A percentile compares a stretch with the other conserved stretches of the same genome.
These are phyloP conservation scores for Nannochloris sp. DNA, from an alignment of 139 green algal species.

Conservation along the genomic window DNA sequence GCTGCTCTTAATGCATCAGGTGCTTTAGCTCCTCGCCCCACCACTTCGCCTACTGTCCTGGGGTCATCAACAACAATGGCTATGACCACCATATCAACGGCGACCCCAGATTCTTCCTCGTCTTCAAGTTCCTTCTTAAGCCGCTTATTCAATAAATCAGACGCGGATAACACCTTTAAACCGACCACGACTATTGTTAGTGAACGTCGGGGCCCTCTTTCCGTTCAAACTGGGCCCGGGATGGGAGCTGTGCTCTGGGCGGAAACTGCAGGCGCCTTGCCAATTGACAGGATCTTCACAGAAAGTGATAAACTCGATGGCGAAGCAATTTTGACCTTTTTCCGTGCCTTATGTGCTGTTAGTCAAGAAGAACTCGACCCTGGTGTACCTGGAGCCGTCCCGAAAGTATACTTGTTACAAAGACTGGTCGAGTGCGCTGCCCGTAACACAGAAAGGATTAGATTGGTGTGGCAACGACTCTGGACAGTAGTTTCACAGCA, in stretches of 20 bases:
- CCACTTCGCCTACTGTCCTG: neutral
- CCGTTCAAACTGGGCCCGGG: slow-evolving; percentile 22
- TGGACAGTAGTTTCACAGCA: slow-evolving; percentile 76
- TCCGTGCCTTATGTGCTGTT: slow-evolving; percentile 75
- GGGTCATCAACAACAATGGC: no score
- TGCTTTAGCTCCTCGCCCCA: neutral
- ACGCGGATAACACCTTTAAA: neutral
- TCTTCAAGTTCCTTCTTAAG: neutral
- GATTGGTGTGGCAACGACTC: slow-evolving; percentile 91
- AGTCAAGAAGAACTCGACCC: slow-evolving; percentile 73
- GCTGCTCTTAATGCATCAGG: neutral
- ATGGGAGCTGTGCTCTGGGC: slow-evolving; percentile 56
- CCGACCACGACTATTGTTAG: neutral
- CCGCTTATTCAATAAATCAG: neutral
- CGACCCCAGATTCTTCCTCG: neutral
- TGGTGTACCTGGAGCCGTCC: neutral
- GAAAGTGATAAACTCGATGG: slow-evolving; percentile 60
- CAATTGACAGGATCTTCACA: slow-evolving; percentile 47
- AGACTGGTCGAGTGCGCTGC: slow-evolving; percentile 39
- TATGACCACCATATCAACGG: no score
- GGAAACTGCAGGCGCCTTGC: slow-evolving; percentile 17
- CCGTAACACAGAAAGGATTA: slow-evolving; percentile 72
- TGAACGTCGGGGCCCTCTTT: neutral
- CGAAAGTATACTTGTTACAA: slow-evolving; percentile 25
- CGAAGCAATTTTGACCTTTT: slow-evolving; percentile 89